Evolutionary conservation across 2,329 filamentous ascomycete genomes (phyloP).

Genomic region (Trichoderma sp.): DNA sequence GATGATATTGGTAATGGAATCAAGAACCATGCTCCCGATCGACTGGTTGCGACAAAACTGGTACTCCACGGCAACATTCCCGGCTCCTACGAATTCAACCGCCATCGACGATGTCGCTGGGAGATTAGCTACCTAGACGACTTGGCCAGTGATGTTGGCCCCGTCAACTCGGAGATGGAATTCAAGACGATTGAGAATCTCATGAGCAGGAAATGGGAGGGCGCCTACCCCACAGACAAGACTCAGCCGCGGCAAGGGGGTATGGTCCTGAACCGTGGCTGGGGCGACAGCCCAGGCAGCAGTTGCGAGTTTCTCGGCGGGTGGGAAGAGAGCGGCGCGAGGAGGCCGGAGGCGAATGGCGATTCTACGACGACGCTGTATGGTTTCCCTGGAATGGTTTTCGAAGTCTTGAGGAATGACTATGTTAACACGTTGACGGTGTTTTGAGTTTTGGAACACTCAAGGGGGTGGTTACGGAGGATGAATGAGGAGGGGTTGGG

Average conservation of each 20-base stretch:
- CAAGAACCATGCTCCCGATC: conserved; percentile 54
- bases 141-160: conserved; percentile 40
- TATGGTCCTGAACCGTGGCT: conserved; percentile 91
- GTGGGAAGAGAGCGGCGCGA: conserved; percentile 74
- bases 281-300: conserved; percentile 88
- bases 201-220: conserved; percentile 70
- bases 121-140: conserved; percentile 63
- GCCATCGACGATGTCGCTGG: conserved; percentile 89
- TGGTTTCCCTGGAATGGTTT: conserved; percentile 90
- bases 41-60: conserved; percentile 85
- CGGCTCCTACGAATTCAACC: conserved; percentile 94
- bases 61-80: conserved; percentile 93
- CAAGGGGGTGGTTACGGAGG: too few relatives aligned
- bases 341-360: conserved; percentile 55
- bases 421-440: conserved; percentile 87
- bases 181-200: conserved; percentile 72
- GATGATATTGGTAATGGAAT: conserved; percentile 35
- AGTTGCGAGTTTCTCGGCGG: conserved; percentile 83
- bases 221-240: conserved; percentile 59
- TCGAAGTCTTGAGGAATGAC: conserved; percentile 93
- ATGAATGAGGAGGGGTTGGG: background rate
- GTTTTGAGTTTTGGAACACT: conserved; percentile 54
- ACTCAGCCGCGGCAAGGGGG: conserved; percentile 58
- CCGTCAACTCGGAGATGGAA: conserved; percentile 72
- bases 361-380: conserved; percentile 79